phyloP scores from a whole-genome alignment of 345 rosid genomes.

The Dimocarpus longan region DNA sequence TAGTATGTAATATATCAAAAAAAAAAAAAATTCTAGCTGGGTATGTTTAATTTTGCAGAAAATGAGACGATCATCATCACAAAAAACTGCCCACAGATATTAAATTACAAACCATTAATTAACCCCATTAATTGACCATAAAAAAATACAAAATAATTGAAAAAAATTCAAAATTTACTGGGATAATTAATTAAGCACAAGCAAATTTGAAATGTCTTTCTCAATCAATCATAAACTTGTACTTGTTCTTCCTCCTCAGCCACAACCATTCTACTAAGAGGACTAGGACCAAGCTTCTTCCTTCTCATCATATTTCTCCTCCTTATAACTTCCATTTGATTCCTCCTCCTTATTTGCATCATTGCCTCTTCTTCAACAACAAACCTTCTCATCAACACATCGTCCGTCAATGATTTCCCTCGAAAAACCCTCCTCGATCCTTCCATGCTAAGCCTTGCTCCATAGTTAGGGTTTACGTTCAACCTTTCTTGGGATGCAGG shows the following conservation, averaged over 20 bases:
- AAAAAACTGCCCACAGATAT: not conserved
- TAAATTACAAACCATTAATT: conserved; percentile 16
- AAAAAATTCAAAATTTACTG: conserved; percentile 5
- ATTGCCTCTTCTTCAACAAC: conserved; percentile 91
- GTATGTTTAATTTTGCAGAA: not conserved
- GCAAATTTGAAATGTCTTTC: not conserved
- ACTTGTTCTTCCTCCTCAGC: conserved; percentile 38
- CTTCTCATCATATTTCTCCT: conserved; percentile 59
- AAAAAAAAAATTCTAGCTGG: not conserved
- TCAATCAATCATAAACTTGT: not conserved
- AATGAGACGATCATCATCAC: not conserved
- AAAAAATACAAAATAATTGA: not conserved
- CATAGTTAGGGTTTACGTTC: conserved; percentile 16
- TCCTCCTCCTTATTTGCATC: conserved; percentile 78
- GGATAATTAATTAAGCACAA: not conserved
- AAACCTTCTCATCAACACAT: conserved; percentile 89
- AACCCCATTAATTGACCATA: conserved; percentile 1
- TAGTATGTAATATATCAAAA: too few species aligned
- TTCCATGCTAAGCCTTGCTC: conserved; percentile 57
- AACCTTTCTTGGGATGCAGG: conserved; percentile 8
- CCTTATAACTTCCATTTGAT: conserved; percentile 85
- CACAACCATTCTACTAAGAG: conserved; percentile 74
- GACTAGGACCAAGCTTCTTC: conserved; percentile 91
- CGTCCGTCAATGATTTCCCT: conserved; percentile 86
- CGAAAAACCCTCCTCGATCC: conserved; percentile 68